Evolutionary conservation across 371 early-diverging fungal genomes (phyloP), one percentile per base, ranked within the genome.

Genomic region (Conidiobolus incongruus): DNA sequence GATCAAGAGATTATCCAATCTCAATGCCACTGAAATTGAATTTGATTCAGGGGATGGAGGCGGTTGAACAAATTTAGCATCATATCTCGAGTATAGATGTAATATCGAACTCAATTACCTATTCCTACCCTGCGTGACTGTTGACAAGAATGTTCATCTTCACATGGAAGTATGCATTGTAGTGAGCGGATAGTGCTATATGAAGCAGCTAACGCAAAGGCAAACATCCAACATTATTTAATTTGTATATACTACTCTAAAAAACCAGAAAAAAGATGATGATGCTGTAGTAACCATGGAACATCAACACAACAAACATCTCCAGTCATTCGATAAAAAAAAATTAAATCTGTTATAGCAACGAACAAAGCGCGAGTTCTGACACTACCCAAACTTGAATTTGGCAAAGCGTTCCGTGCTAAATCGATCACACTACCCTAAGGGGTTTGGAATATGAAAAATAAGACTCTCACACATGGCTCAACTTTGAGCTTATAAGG

Each of bases 221-320:
- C 77, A 89, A 63, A 86, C 86, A 0, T 75, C 82, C 0, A 81
- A 85, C 36, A 88, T 90, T 84, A 84, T 90, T 53, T 77, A 71
- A 46, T 81, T 82, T 52, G 75, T 85, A 0, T 76, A 80, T 52
- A 70, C 74, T 51, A 65, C 68, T 29, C 93, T 90, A 1, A 49
- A 64, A 44, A 66, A 74, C 24, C 60, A 62, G 31, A 58, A 68
- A 37, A 66, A 60, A 46, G 78, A 77, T 46, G 59, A 47, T 22
- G 54, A 64, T 15, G 68, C 63, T 12, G 38, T 68, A 12, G 35
- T 49, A 19, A 45, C 63, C 2, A 48, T 76, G 29, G 44, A 65
- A 23, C 66, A 68, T 47, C 49, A 52, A 12, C 45, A 54, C 19
- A 70, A 72, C 48, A 55, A 58, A 0, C 63, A 66, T 46, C 45